Evolutionary conservation across 2,329 filamentous ascomycete genomes (phyloP).

Genomic region (Cladosporium sp.): DNA sequence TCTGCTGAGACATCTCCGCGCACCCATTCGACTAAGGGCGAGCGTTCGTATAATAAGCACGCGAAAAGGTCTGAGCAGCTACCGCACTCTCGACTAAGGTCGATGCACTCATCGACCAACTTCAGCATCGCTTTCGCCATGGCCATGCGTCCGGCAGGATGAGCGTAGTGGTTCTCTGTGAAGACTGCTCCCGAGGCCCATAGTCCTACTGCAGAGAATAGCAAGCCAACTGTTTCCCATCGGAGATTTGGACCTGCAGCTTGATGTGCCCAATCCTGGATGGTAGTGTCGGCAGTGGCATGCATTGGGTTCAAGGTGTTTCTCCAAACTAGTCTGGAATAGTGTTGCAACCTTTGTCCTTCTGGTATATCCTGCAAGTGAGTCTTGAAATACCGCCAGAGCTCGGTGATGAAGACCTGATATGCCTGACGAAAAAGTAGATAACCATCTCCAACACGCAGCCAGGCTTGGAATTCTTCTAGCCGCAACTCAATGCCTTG

Average conservation of each 20-base stretch:
- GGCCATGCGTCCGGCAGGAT: conserved; percentile 41
- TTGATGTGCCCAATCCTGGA: conserved; percentile 16
- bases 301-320: conserved; percentile 39
- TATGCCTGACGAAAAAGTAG: not conserved
- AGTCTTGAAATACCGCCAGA: not conserved
- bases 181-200: conserved; percentile 30
- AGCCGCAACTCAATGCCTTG: not conserved
- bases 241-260: conserved; percentile 35
- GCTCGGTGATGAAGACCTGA: not conserved
- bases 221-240: conserved; percentile 42
- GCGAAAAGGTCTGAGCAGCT: conserved; percentile 31
- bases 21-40: conserved; percentile 28
- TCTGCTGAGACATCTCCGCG: conserved; percentile 30
- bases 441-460: not conserved
- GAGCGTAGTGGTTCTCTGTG: conserved; percentile 35
- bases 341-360: not conserved
- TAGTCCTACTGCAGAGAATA: conserved; percentile 35
- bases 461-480: not conserved
- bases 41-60: conserved; percentile 30
- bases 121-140: conserved; percentile 43
- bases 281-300: conserved; percentile 35
- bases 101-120: conserved; percentile 29
- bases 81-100: conserved; percentile 32
- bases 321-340: conserved; percentile 31
- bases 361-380: not conserved